A percentile compares a stretch with the other conserved stretches of the same genome.
These are phyloP conservation scores for Lepraria neglecta DNA, from an alignment of 495 filamentous ascomycete species.

Conservation along the genomic window DNA sequence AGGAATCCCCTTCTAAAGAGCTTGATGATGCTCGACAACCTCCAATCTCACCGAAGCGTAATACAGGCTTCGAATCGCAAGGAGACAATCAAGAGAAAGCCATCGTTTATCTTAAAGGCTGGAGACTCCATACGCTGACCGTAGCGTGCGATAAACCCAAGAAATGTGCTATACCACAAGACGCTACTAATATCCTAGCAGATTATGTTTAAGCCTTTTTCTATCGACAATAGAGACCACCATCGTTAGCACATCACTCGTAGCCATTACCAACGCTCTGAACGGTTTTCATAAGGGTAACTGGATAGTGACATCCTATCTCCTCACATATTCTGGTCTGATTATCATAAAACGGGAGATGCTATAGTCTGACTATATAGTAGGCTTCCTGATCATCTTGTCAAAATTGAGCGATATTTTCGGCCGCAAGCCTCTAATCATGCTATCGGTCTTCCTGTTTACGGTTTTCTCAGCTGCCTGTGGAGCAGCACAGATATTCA, in stretches of 20 bases:
- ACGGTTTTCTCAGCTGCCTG: constrained; percentile 52
- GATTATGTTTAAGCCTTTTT: constrained; percentile 50
- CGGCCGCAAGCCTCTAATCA: constrained; percentile 46
- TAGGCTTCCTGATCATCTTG: constrained; percentile 53
- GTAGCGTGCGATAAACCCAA: constrained; percentile 1
- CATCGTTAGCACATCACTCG: constrained; percentile 57
- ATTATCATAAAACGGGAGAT: background rate
- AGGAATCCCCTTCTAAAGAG: background rate
- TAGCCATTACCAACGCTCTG: constrained; percentile 51
- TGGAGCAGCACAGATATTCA: constrained; percentile 45
- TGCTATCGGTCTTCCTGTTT: constrained; percentile 48
- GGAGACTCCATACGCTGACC: constrained; percentile 14
- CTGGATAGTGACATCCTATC: constrained; percentile 56
- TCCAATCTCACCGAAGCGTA: background rate
- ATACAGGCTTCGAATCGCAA: background rate
- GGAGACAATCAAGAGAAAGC: background rate
- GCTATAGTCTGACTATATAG: background rate
- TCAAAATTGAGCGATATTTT: constrained; percentile 56
- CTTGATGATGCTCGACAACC: background rate
- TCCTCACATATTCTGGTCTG: constrained; percentile 51
- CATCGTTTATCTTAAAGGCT: constrained; percentile 9
- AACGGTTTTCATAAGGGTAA: constrained; percentile 47
- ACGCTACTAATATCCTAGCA: constrained; percentile 24
- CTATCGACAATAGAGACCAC: constrained; percentile 57
- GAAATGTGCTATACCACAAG: background rate